These are phyloP conservation scores for Sclerotinia nivalis DNA, from an alignment of 2,329 filamentous ascomycete species.

Conservation along the genomic window DNA sequence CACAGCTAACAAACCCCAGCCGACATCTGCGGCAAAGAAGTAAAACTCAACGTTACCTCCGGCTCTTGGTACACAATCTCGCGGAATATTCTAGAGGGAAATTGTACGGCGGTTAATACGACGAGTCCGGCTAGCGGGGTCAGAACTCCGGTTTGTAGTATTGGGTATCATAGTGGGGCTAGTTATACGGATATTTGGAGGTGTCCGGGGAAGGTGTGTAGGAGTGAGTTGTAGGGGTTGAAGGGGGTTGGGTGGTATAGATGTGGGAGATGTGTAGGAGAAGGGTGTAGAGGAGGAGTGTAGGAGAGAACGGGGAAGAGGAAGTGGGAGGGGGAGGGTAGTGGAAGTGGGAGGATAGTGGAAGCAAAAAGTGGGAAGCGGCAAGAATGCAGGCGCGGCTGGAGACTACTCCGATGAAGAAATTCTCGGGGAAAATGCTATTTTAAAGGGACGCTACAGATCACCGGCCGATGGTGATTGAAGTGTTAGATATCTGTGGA, in stretches of 20 bases:
- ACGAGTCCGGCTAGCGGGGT: background rate
- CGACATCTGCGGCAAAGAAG: slow-evolving; percentile 7
- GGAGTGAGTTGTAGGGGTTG: background rate
- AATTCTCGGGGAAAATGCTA: too few relatives aligned
- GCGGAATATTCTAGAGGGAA: background rate
- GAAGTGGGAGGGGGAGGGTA: too few relatives aligned
- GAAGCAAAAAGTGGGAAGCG: background rate
- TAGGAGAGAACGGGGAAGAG: too few relatives aligned
- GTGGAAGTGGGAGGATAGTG: too few relatives aligned
- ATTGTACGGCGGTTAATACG: slow-evolving; percentile 7
- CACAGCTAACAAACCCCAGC: background rate
- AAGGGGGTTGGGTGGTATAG: too few relatives aligned
- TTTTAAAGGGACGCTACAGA: background rate
- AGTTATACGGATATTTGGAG: slow-evolving; percentile 4
- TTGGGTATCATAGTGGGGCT: background rate
- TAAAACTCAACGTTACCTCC: slow-evolving; percentile 7
- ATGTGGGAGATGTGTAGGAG: background rate
- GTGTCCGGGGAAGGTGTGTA: background rate
- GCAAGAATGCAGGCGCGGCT: background rate
- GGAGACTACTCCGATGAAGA: background rate
- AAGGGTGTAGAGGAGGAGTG: too few relatives aligned
- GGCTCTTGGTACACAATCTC: slow-evolving; percentile 5
- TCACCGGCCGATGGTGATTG: background rate
- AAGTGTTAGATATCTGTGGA: background rate
- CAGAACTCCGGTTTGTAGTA: background rate